A percentile compares a stretch with the other conserved stretches of the same genome.
Evolutionary conservation across 148 eudicot species (phyloP).

Genomic region (Camellia granthamiana): DNA sequence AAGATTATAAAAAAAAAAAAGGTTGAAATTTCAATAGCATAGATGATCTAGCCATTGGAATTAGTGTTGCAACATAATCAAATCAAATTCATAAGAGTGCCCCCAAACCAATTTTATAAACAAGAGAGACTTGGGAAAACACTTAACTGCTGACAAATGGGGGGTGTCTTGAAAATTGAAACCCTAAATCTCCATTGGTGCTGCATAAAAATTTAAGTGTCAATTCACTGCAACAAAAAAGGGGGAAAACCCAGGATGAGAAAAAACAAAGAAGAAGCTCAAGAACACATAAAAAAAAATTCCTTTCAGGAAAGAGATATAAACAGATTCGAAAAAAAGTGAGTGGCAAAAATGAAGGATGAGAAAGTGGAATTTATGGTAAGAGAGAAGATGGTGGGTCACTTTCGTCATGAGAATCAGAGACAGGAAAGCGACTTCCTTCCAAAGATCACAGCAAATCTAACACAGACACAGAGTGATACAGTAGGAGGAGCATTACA

Average conservation of each 20-base stretch:
- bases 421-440: slow-evolving; percentile 45
- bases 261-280: background rate
- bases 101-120: too few relatives aligned
- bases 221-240: background rate
- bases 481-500: background rate
- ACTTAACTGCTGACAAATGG: slow-evolving; percentile 12
- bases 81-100: background rate
- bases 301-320: background rate
- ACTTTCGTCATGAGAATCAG: slow-evolving; percentile 76
- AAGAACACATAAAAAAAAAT: background rate
- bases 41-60: background rate
- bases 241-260: background rate
- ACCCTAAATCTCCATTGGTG: slow-evolving; percentile 11
- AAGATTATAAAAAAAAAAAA: background rate
- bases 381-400: slow-evolving; percentile 44
- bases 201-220: background rate
- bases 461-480: background rate
- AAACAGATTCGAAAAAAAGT: background rate
- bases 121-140: background rate
- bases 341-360: background rate
- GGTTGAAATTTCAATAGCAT: background rate
- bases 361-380: background rate
- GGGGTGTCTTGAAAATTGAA: background rate
- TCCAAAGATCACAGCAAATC: slow-evolving; percentile 46
- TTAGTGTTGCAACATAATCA: background rate